Evolutionary conservation across 345 rosid species (phyloP), one percentile per base, ranked within the genome.

Genomic region (Pistacia atlantica): DNA sequence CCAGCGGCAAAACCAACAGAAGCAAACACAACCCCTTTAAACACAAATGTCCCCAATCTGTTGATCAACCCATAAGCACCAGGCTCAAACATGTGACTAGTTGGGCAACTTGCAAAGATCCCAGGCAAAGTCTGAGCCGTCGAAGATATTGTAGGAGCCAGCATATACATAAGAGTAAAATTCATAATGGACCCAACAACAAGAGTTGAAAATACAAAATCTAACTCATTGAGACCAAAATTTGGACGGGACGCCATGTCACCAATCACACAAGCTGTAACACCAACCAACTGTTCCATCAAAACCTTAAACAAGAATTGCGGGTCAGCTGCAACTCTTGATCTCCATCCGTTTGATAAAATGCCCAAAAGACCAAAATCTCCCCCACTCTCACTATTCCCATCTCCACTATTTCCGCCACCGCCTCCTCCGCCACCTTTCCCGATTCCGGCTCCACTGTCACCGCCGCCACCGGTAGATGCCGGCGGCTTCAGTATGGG

Each of bases 181-280:
- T 97, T 97, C 57, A 97, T 76, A 14, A 97, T 94, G 28, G 91
- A 92, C 33, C 98, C 98, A 13, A 97, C 99, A 11, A 91, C 79
- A 0, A 97, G 87, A 0, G 99, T 97, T 0, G 99, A 97, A 83
- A 97, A 97, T 38, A 97, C 99, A 22, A 97, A 92, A 52, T 94
- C 99, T 2, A 97, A 90, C 85, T 97, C 99, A 65, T 94, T 87
- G 4, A 97, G 91, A 25, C 99, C 99, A 17, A 94, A 97, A 79
- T 97, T 94, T 0, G 99, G 98, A 4, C 99, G 98, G 22, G 98
- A 89, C 3, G 99, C 95, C 99, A 97, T 94, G 73, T 97, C 99
- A 0, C 99, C 99, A 3, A 94, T 83, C 20, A 97, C 93, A 58
- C 93, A 88, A 6, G 99, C 93, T 5, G 89, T 87, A 2, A 97